Conservation (phyloP, 1,284 basidiomycete species). For the Microbotryum saponariae region DNA sequence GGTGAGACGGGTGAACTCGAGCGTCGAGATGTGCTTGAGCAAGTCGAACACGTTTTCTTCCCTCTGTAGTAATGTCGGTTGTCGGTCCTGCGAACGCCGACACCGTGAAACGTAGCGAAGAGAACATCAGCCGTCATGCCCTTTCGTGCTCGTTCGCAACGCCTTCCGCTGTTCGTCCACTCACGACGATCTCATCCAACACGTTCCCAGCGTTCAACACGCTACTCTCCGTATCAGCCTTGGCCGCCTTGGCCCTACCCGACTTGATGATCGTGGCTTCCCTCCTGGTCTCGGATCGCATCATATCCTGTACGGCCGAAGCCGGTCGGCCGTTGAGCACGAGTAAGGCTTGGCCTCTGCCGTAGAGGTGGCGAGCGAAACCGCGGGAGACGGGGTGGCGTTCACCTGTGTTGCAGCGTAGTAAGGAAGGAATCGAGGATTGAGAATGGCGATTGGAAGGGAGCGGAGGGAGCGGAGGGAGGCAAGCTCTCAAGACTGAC, state of each 20-base stretch:
- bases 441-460: too few species aligned
- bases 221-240: slow-evolving; percentile 32
- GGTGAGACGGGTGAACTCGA: too few species aligned
- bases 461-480: too few species aligned
- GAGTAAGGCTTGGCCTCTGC: slow-evolving; percentile 13
- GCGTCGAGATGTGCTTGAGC: too few species aligned
- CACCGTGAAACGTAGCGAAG: too few species aligned
- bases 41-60: too few species aligned
- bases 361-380: slow-evolving; percentile 21
- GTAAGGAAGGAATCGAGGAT: too few species aligned
- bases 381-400: slow-evolving; percentile 18
- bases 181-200: slow-evolving; percentile 3
- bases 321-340: slow-evolving; percentile 13
- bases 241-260: slow-evolving; percentile 37
- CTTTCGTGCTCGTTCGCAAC: too few species aligned
- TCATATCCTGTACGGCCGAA: slow-evolving; percentile 13
- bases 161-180: too few species aligned
- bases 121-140: too few species aligned
- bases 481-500: background rate
- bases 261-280: slow-evolving; percentile 40
- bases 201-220: slow-evolving; percentile 35
- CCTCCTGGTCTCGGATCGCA: background rate
- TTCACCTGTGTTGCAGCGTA: background rate
- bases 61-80: too few species aligned
- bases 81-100: too few species aligned